A percentile compares a stretch with the other conserved stretches of the same genome.
Evolutionary conservation across 2,329 filamentous ascomycete genomes (phyloP).

Genomic region (Cladosporium halotolerans): DNA sequence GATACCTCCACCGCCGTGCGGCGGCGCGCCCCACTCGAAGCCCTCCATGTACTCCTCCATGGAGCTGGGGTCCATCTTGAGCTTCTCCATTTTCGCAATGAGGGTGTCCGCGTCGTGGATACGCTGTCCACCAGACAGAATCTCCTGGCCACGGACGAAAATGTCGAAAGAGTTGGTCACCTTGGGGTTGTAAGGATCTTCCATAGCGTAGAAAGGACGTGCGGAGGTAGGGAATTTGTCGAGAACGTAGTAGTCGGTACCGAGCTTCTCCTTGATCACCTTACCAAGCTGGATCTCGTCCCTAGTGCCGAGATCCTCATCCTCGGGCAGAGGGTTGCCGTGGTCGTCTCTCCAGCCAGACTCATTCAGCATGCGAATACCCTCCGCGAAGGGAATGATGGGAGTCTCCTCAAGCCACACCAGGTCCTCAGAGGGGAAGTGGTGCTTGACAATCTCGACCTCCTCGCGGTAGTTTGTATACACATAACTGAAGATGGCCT

Average conservation of each 20-base stretch:
- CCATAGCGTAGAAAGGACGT: constrained; percentile 87
- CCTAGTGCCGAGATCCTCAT: constrained; percentile 76
- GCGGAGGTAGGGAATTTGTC: constrained; percentile 86
- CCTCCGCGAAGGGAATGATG: constrained; percentile 72
- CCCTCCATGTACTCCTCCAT: constrained; percentile 89
- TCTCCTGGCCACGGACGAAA: constrained; percentile 87
- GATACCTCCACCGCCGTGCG: constrained; percentile 84
- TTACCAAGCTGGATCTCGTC: constrained; percentile 82
- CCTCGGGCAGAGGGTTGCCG: constrained; percentile 60
- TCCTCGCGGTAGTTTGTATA: constrained; percentile 65
- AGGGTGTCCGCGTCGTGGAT: constrained; percentile 74
- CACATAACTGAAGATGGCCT: constrained; percentile 67
- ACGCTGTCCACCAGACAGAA: constrained; percentile 86
- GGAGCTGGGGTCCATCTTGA: constrained; percentile 68
- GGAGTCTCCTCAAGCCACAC: constrained; percentile 83
- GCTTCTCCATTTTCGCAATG: constrained; percentile 67
- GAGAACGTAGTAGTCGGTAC: constrained; percentile 87
- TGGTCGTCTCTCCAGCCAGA: constrained; percentile 73
- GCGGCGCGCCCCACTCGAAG: constrained; percentile 82
- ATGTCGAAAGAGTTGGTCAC: constrained; percentile 93
- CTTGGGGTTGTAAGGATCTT: constrained; percentile 63
- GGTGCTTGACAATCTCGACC: constrained; percentile 70
- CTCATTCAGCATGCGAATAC: constrained; percentile 71
- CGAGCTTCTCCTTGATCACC: constrained; percentile 77
- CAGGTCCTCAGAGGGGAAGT: constrained; percentile 81